A percentile compares a stretch with the other conserved stretches of the same genome.
phyloP scores from a whole-genome alignment of 768 basidiomycete species.

The Lactarius evosmus region DNA sequence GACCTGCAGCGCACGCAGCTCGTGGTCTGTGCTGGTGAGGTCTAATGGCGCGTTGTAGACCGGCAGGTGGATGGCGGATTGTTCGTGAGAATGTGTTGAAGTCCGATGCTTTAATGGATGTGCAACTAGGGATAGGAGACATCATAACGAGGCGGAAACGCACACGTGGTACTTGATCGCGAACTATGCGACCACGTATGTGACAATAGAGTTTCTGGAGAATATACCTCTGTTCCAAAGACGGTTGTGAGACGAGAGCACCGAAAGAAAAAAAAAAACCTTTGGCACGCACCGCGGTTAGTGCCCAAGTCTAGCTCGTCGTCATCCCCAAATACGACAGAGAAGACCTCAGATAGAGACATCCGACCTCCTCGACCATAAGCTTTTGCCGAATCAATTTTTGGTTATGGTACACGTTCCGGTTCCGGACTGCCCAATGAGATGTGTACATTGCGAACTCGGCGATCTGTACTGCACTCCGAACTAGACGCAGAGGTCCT shows the following conservation, averaged over 20 bases:
- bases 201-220: constrained; percentile 55
- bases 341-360: constrained; percentile 52
- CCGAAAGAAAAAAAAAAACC: neutral
- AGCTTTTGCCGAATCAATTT: constrained; percentile 66
- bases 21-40: constrained; percentile 55
- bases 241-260: constrained; percentile 11
- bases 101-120: constrained; percentile 58
- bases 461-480: constrained; percentile 50
- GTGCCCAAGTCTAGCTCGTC: constrained; percentile 71
- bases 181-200: constrained; percentile 50
- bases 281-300: constrained; percentile 58
- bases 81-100: constrained; percentile 67
- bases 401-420: constrained; percentile 54
- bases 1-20: constrained; percentile 60
- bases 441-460: constrained; percentile 76
- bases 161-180: constrained; percentile 75
- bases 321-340: constrained; percentile 56
- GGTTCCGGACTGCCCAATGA: constrained; percentile 64
- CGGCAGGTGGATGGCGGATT: constrained; percentile 57
- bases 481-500: too few relatives aligned
- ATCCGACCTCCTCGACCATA: constrained; percentile 49
- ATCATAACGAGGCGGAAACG: constrained; percentile 30
- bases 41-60: constrained; percentile 64
- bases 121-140: neutral
- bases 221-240: constrained; percentile 54